Conservation (phyloP, 2,329 filamentous ascomycete species). For the Byssochlamys sp. region DNA sequence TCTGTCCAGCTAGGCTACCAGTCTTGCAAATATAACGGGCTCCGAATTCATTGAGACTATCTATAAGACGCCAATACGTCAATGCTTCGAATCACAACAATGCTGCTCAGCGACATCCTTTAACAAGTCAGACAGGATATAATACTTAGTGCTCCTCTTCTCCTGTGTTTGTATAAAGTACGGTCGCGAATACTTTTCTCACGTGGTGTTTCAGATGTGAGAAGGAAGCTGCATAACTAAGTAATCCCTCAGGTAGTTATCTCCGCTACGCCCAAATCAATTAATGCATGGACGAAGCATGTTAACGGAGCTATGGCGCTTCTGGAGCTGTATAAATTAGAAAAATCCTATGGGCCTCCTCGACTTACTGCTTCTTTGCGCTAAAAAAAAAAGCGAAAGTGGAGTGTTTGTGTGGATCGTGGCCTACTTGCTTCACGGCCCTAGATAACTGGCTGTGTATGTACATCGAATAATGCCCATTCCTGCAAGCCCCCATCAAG, state of each 20-base stretch:
- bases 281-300: slow-evolving; percentile 48
- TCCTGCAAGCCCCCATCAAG: slow-evolving; percentile 22
- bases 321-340: slow-evolving; percentile 37
- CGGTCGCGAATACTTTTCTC: slow-evolving; percentile 5
- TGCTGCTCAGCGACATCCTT: slow-evolving; percentile 21
- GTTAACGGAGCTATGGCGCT: slow-evolving; percentile 52
- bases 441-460: slow-evolving; percentile 28
- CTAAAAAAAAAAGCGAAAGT: too few species aligned
- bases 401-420: slow-evolving; percentile 8
- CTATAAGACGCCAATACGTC: slow-evolving; percentile 47
- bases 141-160: slow-evolving; percentile 45
- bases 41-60: slow-evolving; percentile 37
- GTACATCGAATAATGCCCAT: slow-evolving; percentile 23
- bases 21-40: slow-evolving; percentile 46
- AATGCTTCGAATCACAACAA: slow-evolving; percentile 41
- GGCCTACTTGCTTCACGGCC: not conserved
- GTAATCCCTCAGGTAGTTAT: slow-evolving; percentile 25
- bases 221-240: not conserved
- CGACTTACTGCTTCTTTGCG: slow-evolving; percentile 43
- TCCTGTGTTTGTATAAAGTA: slow-evolving; percentile 56
- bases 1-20: slow-evolving; percentile 20
- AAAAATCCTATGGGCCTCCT: slow-evolving; percentile 34
- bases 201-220: slow-evolving; percentile 2
- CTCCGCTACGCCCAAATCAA: slow-evolving; percentile 36
- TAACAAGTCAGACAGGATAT: slow-evolving; percentile 29